phyloP scores from a whole-genome alignment of 768 basidiomycete species.

The Leccinum olivaceopallidum region DNA sequence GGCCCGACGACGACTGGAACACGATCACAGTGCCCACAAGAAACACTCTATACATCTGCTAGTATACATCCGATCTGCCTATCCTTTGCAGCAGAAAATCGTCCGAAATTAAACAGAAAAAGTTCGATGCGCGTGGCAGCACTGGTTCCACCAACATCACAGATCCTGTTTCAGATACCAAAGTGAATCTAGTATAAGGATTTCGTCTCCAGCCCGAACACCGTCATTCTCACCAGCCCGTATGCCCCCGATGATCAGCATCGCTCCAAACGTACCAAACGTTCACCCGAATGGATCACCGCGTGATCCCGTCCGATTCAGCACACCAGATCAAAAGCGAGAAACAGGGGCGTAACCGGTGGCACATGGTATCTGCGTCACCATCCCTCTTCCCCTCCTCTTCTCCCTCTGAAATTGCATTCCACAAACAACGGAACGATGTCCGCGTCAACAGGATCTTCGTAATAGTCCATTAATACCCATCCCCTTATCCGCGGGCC shows the following conservation, averaged over 20 bases:
- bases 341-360: neutral
- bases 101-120: neutral
- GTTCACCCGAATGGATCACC: neutral
- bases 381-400: conserved; percentile 45
- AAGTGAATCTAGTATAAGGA: neutral
- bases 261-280: neutral
- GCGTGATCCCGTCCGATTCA: neutral
- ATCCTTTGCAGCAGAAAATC: neutral
- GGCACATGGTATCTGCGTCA: neutral
- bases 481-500: conserved; percentile 65
- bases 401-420: conserved; percentile 67
- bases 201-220: neutral
- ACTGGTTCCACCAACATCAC: neutral
- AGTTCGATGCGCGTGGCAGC: neutral
- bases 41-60: neutral
- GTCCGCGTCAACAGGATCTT: conserved; percentile 50
- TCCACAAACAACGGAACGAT: conserved; percentile 72
- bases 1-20: too few species aligned
- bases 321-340: neutral
- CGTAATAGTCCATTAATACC: conserved; percentile 74
- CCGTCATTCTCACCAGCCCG: neutral
- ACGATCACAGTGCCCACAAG: neutral
- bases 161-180: conserved; percentile 1
- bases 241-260: neutral
- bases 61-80: neutral